Base-by-base conservation (phyloP, 2,329 filamentous ascomycete species). In the Monilinia fructigena region DNA sequence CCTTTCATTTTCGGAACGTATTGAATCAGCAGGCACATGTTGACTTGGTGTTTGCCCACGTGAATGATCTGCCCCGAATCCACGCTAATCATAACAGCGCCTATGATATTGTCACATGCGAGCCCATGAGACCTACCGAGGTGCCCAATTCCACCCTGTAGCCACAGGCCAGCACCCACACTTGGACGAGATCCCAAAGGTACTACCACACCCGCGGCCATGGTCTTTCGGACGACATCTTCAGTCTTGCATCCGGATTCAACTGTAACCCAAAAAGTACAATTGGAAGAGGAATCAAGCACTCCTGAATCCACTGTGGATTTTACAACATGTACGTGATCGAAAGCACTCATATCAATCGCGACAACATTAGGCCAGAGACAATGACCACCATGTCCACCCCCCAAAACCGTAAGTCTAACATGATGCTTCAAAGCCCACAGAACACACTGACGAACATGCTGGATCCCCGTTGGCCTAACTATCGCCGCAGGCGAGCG, bases 61-160 rank as follows among this genome's bases (percentile, higher is more conserved):
- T 71, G 82, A 31, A 86, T 40, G n/a, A 85, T 60, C 52, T 81
- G 67, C 40, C 81, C 77, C 47, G 81, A 80, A 0, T 77, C 72
- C 63, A 85, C 80, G 69, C 81, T 82, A 74, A 88, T 81, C 35
- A 89, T 16, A 2, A 88, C 80, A 26, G 83, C 86, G 68, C 86
- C 86, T n/a, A 88, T 74, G 55, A 89, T 83, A 55, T 81, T 74
- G 69, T 89, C 86, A 69, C 84, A 88, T 3, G 85, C 68, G 16
- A 89, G 83, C 1, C 86, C 86, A 69, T 86, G 75, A 11, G 71
- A 48, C 62, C 71, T 69, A 47, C 67, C 58, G 14, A 73, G 62
- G 54, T 72, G 70, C 2, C 86, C 86, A 59, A 89, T 86, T 63
- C 86, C 86, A 52, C 87, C 87, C 77, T 89, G 86, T 56, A 89